Evolutionary conservation across 2,329 filamentous ascomycete genomes (phyloP).

Genomic region (Sphaerulina musiva): DNA sequence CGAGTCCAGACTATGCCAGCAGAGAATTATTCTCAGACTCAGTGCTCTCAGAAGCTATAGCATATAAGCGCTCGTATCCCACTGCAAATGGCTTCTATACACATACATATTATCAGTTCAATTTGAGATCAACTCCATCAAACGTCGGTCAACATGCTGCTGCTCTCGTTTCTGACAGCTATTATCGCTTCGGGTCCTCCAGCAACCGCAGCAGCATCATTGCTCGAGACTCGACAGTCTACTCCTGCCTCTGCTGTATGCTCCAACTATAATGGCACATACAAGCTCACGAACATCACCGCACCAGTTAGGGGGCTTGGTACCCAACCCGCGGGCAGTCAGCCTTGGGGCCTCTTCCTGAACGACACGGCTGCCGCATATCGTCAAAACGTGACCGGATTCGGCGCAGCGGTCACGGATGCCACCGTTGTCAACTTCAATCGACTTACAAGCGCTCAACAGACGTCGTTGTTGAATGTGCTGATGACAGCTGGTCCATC

Average conservation of each 20-base stretch:
- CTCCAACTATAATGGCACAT: constrained; percentile 16
- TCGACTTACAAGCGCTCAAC: constrained; percentile 10
- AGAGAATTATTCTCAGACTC: neutral
- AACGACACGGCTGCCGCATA: constrained; percentile 23
- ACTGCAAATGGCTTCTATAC: neutral
- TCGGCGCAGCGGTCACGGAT: constrained; percentile 21
- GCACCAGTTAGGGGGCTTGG: constrained; percentile 8
- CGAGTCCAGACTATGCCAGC: neutral
- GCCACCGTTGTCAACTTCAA: constrained; percentile 19
- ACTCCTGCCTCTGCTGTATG: constrained; percentile 14
- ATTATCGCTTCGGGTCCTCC: neutral
- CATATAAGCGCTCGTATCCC: neutral
- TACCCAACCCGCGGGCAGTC: constrained; percentile 3
- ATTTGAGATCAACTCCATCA: neutral
- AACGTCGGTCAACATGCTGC: neutral
- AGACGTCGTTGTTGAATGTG: constrained; percentile 10
- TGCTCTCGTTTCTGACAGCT: neutral
- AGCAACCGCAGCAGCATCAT: neutral
- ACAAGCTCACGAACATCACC: constrained; percentile 15
- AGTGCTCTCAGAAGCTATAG: neutral
- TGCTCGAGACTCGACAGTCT: constrained; percentile 7
- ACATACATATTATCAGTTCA: neutral
- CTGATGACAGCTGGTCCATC: constrained; percentile 12
- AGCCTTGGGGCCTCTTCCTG: constrained; percentile 17
- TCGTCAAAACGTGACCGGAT: constrained; percentile 17